Percentiles rank a stretch among this genome's conserved stretches.
These are phyloP conservation scores for Penicillium nordicum DNA, from an alignment of 2,329 filamentous ascomycete species.

Conservation along the genomic window DNA sequence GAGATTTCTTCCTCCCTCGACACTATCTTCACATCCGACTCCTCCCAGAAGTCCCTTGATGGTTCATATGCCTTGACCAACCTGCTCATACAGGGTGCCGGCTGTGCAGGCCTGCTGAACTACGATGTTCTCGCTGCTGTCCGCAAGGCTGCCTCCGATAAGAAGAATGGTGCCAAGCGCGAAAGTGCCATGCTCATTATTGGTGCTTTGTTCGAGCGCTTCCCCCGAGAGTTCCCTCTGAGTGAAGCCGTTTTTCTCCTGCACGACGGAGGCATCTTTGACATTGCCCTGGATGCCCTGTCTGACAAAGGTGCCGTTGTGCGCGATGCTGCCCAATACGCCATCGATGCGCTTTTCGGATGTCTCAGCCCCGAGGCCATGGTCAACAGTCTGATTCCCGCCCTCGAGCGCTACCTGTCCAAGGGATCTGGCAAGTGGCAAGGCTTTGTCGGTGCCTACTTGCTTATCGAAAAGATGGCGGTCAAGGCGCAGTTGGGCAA, in stretches of 20 bases:
- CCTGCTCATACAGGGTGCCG: conserved; percentile 62
- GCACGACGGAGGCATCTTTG: conserved; percentile 72
- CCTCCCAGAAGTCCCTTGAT: conserved; percentile 66
- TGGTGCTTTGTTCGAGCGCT: conserved; percentile 87
- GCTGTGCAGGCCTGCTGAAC: conserved; percentile 58
- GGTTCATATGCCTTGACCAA: conserved; percentile 64
- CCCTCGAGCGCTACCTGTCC: conserved; percentile 69
- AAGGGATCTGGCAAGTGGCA: conserved; percentile 96
- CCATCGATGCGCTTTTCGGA: conserved; percentile 80
- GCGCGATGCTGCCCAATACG: conserved; percentile 88
- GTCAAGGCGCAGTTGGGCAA: conserved; percentile 86
- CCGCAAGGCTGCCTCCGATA: conserved; percentile 79
- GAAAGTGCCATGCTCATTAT: conserved; percentile 95
- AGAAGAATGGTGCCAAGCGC: conserved; percentile 81
- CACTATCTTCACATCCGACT: conserved; percentile 66
- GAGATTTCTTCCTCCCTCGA: conserved; percentile 64
- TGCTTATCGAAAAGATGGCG: conserved; percentile 86
- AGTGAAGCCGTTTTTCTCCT: conserved; percentile 78
- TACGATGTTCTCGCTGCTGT: conserved; percentile 63
- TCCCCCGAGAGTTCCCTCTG: conserved; percentile 71
- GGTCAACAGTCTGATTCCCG: conserved; percentile 76
- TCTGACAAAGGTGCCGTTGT: conserved; percentile 88
- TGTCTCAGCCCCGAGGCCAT: conserved; percentile 77
- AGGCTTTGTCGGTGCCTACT: conserved; percentile 81
- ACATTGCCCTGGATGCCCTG: conserved; percentile 74